Evolutionary conservation across 169 alveolate genomes (phyloP).

Genomic region (Plasmodium cynomolgi): DNA sequence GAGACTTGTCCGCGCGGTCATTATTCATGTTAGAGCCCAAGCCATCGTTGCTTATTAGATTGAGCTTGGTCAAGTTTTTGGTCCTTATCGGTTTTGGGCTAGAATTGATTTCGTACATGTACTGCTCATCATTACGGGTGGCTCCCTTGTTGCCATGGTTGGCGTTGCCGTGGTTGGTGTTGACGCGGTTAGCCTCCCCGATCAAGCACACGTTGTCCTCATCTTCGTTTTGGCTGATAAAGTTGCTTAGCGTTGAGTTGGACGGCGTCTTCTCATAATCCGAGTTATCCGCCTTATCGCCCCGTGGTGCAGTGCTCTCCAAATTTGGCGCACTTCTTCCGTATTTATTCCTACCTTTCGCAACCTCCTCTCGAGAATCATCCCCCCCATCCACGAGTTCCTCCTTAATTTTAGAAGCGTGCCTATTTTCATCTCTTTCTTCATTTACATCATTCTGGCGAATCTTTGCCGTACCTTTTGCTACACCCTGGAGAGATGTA

Average conservation of each 20-base stretch:
- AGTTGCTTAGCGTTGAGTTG: conserved; percentile 19
- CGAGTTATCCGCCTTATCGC: conserved; percentile 6
- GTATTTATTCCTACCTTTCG: not conserved
- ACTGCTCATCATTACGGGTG: not conserved
- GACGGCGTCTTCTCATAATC: conserved; percentile 29
- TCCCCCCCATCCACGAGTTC: not conserved
- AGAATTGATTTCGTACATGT: conserved; percentile 30
- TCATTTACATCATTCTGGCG: not conserved
- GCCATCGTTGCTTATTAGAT: conserved; percentile 4
- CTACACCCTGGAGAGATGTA: not conserved
- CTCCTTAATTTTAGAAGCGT: not conserved
- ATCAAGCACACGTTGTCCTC: conserved; percentile 9
- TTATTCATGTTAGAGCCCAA: not conserved
- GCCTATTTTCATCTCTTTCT: not conserved
- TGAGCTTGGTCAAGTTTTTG: not conserved
- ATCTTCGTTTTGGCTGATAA: conserved; percentile 43
- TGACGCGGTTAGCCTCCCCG: not conserved
- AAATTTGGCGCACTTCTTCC: not conserved
- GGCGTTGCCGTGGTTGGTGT: not conserved
- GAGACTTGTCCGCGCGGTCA: not conserved
- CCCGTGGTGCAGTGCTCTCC: not conserved
- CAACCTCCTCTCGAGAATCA: not conserved
- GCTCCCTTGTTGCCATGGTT: conserved; percentile 1
- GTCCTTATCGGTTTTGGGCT: conserved; percentile 71
- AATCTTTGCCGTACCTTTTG: not conserved